Base-by-base conservation (phyloP, 495 filamentous ascomycete genomes). In the Neurospora sublineolata region DNA sequence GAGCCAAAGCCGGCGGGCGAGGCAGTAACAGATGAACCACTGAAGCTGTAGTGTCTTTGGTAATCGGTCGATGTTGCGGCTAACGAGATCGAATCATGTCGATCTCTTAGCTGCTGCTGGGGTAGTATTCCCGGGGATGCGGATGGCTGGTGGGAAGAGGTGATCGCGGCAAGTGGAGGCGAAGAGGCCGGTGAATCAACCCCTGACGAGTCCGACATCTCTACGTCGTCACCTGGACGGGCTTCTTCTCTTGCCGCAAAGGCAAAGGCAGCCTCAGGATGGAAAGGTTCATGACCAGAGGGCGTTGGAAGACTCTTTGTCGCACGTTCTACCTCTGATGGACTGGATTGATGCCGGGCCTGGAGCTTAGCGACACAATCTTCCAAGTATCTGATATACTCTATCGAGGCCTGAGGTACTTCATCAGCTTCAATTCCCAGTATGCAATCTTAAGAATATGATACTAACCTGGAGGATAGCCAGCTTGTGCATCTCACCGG, bases 401-500 rank as follows among this genome's bases (percentile, higher is more conserved):
- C 95, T 75, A 99, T 98, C 74, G 93, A 96, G 23, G 95, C 92
- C 94, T 97, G 70, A 27, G 9, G 16, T 33, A 33, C 7, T 58
- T 23, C 3, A 69, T 75, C 14, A 76, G 38, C 12, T 71, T 37
- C 30, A 18, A 42, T 30, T 39, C 40, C 70, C 20, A 70, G 68
- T 73, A 2, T 64, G 41, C 70, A 42, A 69, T 46, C 33, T 64
- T 20, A 18, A 11, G 3, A 0, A 36, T 68, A 20, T 33, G 14
- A 37, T 64, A 80, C 85, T 71, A 81, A 95, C 95, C 89, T 97
- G 93, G 67, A 99, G 84, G 73, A 99, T 97, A 3, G 93, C 94
- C 68, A 99, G 85, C 83, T 99, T 99, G 81, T 99, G 95, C 95
- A 99, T 99, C 77, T 97, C 94, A 16, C 93, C 93, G 9, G 82